phyloP scores from a whole-genome alignment of 768 basidiomycete genomes.

The Tylopilus felleus region DNA sequence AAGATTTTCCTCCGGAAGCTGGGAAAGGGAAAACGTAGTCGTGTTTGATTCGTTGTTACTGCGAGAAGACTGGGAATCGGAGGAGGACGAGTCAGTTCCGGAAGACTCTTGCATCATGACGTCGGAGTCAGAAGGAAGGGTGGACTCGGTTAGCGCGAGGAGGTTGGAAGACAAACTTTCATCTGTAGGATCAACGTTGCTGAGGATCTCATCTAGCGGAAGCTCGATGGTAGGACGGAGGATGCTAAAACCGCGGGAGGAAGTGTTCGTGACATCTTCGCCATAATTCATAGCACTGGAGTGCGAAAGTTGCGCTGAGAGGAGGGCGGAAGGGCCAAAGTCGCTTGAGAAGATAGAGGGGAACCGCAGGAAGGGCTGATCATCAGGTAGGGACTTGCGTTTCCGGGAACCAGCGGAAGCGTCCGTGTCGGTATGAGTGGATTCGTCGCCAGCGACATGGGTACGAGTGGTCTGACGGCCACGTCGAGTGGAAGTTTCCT shows the following conservation, averaged over 20 bases:
- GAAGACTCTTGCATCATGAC: slow-evolving; percentile 29
- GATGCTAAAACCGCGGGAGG: slow-evolving; percentile 57
- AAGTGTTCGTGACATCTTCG: slow-evolving; percentile 57
- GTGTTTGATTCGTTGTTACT: slow-evolving; percentile 4
- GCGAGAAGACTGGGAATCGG: slow-evolving; percentile 9
- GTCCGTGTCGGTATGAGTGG: slow-evolving; percentile 21
- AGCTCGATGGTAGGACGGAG: slow-evolving; percentile 80
- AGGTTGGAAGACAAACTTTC: slow-evolving; percentile 6
- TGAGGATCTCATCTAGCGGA: slow-evolving; percentile 77
- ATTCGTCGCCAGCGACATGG: slow-evolving; percentile 31
- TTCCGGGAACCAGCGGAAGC: slow-evolving; percentile 25
- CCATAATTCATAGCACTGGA: slow-evolving; percentile 73
- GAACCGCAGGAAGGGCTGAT: slow-evolving; percentile 53
- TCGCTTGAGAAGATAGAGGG: slow-evolving; percentile 70
- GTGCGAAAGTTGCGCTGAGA: slow-evolving; percentile 64
- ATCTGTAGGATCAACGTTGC: slow-evolving; percentile 26
- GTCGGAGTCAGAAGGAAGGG: slow-evolving; percentile 15
- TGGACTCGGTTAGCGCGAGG: slow-evolving; percentile 7
- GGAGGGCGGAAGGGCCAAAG: slow-evolving; percentile 75
- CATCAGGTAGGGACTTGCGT: slow-evolving; percentile 23
- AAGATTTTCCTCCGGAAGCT: slow-evolving; percentile 37
- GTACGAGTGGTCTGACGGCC: slow-evolving; percentile 39
- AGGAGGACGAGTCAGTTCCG: slow-evolving; percentile 7
- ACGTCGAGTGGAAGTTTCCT: slow-evolving; percentile 42
- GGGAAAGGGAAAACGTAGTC: slow-evolving; percentile 34